A percentile compares a stretch with the other conserved stretches of the same genome.
Conservation (phyloP, 441 rosid species). For the Erodium texanum region DNA sequence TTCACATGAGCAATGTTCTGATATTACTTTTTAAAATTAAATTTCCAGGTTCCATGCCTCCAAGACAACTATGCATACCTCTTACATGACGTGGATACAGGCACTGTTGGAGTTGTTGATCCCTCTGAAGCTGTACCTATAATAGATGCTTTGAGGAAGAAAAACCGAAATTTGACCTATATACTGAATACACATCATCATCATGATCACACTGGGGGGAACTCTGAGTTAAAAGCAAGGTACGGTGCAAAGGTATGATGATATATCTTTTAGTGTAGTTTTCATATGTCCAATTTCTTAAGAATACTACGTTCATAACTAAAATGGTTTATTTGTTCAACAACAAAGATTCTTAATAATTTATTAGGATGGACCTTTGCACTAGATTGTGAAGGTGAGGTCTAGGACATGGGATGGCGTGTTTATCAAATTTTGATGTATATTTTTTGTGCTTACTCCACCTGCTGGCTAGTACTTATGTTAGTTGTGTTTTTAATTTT, state of each 20-base stretch:
- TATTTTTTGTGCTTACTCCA: neutral
- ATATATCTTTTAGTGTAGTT: slow-evolving; percentile 8
- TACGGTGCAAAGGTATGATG: slow-evolving; percentile 91
- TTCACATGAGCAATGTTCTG: neutral
- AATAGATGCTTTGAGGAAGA: slow-evolving; percentile 66
- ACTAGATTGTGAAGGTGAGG: neutral
- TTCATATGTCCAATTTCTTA: neutral
- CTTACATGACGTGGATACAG: slow-evolving; percentile 81
- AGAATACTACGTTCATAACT: neutral
- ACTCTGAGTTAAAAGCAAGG: slow-evolving; percentile 83
- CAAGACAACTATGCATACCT: slow-evolving; percentile 86
- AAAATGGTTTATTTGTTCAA: neutral
- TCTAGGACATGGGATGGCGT: neutral
- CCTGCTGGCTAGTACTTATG: neutral
- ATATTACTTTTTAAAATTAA: slow-evolving; percentile 8
- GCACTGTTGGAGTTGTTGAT: slow-evolving; percentile 98
- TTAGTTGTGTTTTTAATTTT: neutral
- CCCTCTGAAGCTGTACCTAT: slow-evolving; percentile 88
- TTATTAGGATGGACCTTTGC: neutral
- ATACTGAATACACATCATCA: slow-evolving; percentile 92
- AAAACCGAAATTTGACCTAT: slow-evolving; percentile 70
- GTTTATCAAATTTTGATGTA: neutral
- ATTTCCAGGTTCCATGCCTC: slow-evolving; percentile 71
- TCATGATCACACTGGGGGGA: slow-evolving; percentile 79
- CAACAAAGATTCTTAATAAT: neutral